Conservation (phyloP, 1,284 basidiomycete genomes). For the Rhizopogon parksii region DNA sequence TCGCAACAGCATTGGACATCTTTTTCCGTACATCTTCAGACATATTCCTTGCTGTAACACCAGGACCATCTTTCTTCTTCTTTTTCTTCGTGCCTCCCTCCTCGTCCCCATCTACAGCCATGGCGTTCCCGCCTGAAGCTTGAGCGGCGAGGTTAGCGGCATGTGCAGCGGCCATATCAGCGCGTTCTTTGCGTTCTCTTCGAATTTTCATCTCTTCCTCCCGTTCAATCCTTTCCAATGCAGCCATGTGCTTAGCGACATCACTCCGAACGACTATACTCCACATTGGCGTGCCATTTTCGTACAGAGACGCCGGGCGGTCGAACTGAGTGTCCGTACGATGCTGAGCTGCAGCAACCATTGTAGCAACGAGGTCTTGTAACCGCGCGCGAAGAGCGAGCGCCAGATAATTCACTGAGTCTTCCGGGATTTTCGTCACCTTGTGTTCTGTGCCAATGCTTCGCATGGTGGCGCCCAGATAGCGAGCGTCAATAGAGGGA, state of each 20-base stretch:
- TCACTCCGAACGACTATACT: constrained; percentile 65
- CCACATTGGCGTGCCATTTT: constrained; percentile 71
- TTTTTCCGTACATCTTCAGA: constrained; percentile 83
- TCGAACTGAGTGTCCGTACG: constrained; percentile 66
- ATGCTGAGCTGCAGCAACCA: constrained; percentile 68
- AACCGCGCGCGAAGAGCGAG: constrained; percentile 71
- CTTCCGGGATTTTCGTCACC: constrained; percentile 58
- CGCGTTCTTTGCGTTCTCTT: constrained; percentile 67
- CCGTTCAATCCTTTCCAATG: constrained; percentile 67
- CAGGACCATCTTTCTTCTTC: constrained; percentile 76
- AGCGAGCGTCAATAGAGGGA: constrained; percentile 57
- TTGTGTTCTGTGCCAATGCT: constrained; percentile 57
- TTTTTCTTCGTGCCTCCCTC: constrained; percentile 67
- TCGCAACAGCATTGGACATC: constrained; percentile 83
- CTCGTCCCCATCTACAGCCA: constrained; percentile 32
- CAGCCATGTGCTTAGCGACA: constrained; percentile 65
- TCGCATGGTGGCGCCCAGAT: constrained; percentile 58
- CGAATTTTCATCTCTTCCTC: constrained; percentile 74
- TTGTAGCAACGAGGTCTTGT: constrained; percentile 61
- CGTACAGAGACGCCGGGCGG: constrained; percentile 56
- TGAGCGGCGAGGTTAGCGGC: constrained; percentile 56
- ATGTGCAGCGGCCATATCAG: constrained; percentile 60
- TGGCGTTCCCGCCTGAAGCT: constrained; percentile 33
- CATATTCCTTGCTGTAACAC: constrained; percentile 80
- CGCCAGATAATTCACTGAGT: constrained; percentile 69